Percentiles rank a stretch among this genome's conserved stretches.
These are phyloP conservation scores for Cajanus cajan DNA, from an alignment of 306 rosid genomes.

Conservation along the genomic window DNA sequence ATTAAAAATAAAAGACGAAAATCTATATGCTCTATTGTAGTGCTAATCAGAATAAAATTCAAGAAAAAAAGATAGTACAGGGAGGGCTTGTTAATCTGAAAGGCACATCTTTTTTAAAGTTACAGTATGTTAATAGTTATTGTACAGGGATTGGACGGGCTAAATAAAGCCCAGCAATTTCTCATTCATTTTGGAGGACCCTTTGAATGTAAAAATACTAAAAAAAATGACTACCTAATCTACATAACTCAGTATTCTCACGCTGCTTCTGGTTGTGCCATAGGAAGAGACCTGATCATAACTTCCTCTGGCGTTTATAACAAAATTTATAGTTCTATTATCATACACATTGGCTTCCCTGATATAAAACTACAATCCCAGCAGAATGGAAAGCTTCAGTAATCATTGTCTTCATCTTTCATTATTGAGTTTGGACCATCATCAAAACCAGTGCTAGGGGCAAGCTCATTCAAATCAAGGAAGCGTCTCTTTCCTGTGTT, in stretches of 20 bases:
- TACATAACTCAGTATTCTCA: slow-evolving; percentile 72
- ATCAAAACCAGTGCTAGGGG: slow-evolving; percentile 90
- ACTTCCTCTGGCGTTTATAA: slow-evolving; percentile 59
- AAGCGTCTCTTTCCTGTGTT: slow-evolving; percentile 67
- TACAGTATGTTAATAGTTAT: slow-evolving; percentile 65
- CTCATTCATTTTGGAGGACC: slow-evolving; percentile 61
- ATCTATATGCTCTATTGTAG: slow-evolving; percentile 23
- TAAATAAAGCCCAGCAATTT: slow-evolving; percentile 61
- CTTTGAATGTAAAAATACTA: slow-evolving; percentile 60
- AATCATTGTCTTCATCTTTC: slow-evolving; percentile 74
- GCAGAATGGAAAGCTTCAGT: slow-evolving; percentile 53
- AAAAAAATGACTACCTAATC: slow-evolving; percentile 88
- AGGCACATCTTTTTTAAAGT: slow-evolving; percentile 49
- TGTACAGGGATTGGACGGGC: slow-evolving; percentile 77
- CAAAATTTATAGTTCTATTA: slow-evolving; percentile 77
- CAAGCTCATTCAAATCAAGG: slow-evolving; percentile 95
- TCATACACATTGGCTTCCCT: slow-evolving; percentile 64
- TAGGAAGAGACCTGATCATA: slow-evolving; percentile 55
- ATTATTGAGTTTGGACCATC: slow-evolving; percentile 66
- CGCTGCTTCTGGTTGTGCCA: slow-evolving; percentile 65
- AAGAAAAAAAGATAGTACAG: slow-evolving; percentile 33
- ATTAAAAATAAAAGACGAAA: slow-evolving; percentile 10
- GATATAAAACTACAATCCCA: slow-evolving; percentile 32
- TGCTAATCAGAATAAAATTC: slow-evolving; percentile 22
- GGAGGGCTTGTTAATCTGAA: slow-evolving; percentile 45